Evolutionary conservation across 495 filamentous ascomycete genomes (phyloP).

Genomic region (Tuber melanosporum): DNA sequence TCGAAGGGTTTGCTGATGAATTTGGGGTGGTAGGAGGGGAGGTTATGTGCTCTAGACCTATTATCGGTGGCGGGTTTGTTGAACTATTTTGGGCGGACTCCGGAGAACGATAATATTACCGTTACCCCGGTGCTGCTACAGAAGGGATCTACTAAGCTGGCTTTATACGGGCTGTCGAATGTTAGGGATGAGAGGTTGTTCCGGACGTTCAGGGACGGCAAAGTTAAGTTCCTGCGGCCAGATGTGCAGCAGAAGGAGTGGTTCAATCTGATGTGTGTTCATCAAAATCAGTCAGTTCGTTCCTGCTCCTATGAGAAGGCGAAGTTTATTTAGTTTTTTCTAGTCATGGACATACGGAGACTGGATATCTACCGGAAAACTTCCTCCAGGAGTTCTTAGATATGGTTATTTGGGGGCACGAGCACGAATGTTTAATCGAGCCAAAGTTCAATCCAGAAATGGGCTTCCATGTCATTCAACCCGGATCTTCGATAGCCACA

Average conservation of each 20-base stretch:
- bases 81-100: constrained; percentile 92
- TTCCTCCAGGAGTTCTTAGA: constrained; percentile 90
- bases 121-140: constrained; percentile 87
- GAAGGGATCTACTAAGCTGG: constrained; percentile 89
- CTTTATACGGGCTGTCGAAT: constrained; percentile 93
- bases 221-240: constrained; percentile 88
- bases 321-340: not conserved
- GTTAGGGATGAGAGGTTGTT: constrained; percentile 92
- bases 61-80: constrained; percentile 83
- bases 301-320: not conserved
- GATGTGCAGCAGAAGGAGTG: constrained; percentile 77
- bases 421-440: constrained; percentile 92
- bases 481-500: constrained; percentile 91
- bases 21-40: constrained; percentile 56
- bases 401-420: constrained; percentile 92
- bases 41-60: constrained; percentile 80
- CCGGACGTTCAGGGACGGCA: constrained; percentile 84
- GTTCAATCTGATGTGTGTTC: constrained; percentile 94
- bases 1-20: not conserved
- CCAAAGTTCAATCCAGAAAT: constrained; percentile 75
- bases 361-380: constrained; percentile 85
- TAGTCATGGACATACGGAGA: constrained; percentile 74
- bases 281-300: constrained; percentile 72
- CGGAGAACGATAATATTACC: constrained; percentile 84
- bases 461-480: constrained; percentile 92